These are phyloP conservation scores for Nicotiana tomentosiformis DNA, from an alignment of 257 asterid species.

Conservation along the genomic window DNA sequence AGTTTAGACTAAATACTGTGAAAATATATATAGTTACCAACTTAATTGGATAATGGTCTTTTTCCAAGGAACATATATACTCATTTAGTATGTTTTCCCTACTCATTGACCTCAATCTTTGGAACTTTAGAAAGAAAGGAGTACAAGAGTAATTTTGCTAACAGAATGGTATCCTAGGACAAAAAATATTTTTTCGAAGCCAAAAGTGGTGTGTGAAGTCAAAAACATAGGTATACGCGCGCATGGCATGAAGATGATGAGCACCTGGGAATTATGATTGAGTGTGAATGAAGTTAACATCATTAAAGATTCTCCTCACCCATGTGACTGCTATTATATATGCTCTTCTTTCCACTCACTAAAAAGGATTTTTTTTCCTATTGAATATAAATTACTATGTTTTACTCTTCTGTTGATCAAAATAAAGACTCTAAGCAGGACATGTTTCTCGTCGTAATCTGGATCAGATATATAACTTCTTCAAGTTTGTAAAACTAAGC, in stretches of 20 bases:
- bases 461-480: no score
- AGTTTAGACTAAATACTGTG: neutral
- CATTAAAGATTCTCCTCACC: constrained; percentile 21
- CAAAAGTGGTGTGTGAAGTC: neutral
- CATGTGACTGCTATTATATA: constrained; percentile 36
- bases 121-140: constrained; percentile 1
- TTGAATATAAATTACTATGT: no score
- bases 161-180: constrained; percentile 9
- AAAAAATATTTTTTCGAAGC: neutral
- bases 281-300: constrained; percentile 45
- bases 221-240: constrained; percentile 13
- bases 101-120: constrained; percentile 15
- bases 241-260: constrained; percentile 19
- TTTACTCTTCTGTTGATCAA: no score
- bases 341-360: constrained; percentile 4
- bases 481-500: no score
- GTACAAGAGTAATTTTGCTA: neutral
- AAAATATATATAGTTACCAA: neutral
- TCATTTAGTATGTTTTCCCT: constrained; percentile 5
- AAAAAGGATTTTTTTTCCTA: neutral
- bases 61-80: constrained; percentile 9
- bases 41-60: neutral
- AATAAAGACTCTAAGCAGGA: no score
- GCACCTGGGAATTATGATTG: constrained; percentile 1
- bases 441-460: no score